Conservation (phyloP, 805 yeast species). For the Jamesozyma piceae region DNA sequence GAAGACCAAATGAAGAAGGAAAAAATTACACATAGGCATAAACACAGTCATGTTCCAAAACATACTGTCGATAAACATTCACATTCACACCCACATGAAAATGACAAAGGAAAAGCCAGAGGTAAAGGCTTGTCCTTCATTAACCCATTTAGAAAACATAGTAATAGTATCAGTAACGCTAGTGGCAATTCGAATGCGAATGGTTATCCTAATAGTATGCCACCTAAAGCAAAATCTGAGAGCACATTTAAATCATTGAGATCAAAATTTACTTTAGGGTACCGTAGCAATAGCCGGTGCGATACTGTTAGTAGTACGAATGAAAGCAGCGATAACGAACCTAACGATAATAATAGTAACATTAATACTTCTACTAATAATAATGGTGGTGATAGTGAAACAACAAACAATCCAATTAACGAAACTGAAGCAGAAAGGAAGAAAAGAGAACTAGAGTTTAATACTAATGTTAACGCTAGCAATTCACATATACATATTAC, state of each 20-base stretch:
- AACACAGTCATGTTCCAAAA: too few species aligned
- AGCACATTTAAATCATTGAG: not conserved
- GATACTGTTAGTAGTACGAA: not conserved
- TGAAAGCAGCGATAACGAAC: not conserved
- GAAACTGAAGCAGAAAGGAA: not conserved
- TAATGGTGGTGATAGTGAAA: not conserved
- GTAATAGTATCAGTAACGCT: not conserved
- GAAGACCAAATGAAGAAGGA: too few species aligned
- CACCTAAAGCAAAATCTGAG: not conserved
- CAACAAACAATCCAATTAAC: not conserved
- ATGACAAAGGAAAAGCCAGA: not conserved
- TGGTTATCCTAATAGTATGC: too few species aligned
- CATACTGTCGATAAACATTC: too few species aligned
- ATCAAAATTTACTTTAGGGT: slow-evolving; percentile 3
- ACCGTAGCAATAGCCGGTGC: not conserved
- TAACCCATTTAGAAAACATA: slow-evolving; percentile 2
- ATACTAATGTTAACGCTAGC: too few species aligned
- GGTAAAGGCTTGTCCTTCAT: not conserved
- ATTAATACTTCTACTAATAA: not conserved
- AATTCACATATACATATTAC: too few species aligned
- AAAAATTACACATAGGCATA: too few species aligned
- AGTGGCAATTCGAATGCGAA: not conserved
- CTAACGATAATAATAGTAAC: not conserved
- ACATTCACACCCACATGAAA: not conserved
- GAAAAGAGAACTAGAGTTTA: not conserved